Evolutionary conservation across 148 eudicot genomes (phyloP).

Genomic region (Chenopodium suecicum): DNA sequence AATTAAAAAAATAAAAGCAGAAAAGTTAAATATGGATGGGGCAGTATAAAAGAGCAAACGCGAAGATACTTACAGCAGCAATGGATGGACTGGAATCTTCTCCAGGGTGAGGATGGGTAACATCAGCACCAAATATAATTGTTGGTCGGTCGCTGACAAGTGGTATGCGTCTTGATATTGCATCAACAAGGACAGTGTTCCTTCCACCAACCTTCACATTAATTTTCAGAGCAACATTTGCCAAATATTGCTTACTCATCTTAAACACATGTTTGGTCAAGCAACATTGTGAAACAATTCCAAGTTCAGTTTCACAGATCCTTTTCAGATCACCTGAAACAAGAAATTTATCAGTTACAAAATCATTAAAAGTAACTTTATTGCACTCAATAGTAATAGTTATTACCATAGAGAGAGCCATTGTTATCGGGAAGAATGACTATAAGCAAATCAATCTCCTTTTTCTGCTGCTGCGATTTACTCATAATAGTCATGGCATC

Average conservation of each 20-base stretch:
- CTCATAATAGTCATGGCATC: constrained; percentile 61
- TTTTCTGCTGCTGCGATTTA: constrained; percentile 42
- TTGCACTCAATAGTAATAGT: background rate
- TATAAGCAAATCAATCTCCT: constrained; percentile 66
- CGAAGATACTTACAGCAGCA: constrained; percentile 54
- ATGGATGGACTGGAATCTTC: constrained; percentile 84
- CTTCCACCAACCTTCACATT: constrained; percentile 83
- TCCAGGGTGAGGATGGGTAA: constrained; percentile 81
- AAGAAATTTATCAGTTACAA: background rate
- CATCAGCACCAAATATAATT: constrained; percentile 81
- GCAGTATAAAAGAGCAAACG: background rate
- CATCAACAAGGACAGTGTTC: constrained; percentile 70
- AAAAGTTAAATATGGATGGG: background rate
- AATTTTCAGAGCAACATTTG: constrained; percentile 66
- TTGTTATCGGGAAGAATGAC: constrained; percentile 81
- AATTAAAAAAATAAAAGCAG: background rate
- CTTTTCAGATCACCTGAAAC: constrained; percentile 67
- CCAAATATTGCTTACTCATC: constrained; percentile 66
- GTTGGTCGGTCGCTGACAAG: constrained; percentile 66
- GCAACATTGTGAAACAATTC: constrained; percentile 82
- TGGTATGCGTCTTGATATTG: constrained; percentile 61
- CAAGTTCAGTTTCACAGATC: constrained; percentile 88
- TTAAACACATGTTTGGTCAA: constrained; percentile 66
- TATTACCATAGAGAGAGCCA: constrained; percentile 84
- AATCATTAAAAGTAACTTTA: background rate